phyloP scores from a whole-genome alignment of 257 asterid species.

The Ligustrum vulgare region DNA sequence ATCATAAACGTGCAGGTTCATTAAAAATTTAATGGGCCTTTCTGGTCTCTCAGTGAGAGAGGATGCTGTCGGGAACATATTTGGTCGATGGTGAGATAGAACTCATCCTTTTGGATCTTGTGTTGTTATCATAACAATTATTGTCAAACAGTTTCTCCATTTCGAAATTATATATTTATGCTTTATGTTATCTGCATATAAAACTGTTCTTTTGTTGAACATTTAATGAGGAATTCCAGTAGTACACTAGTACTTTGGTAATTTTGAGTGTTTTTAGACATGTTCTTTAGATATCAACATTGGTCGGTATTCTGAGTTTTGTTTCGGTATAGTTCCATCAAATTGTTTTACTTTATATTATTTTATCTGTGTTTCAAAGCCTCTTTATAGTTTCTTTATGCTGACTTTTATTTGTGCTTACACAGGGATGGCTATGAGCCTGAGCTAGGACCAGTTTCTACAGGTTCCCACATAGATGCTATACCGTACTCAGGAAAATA shows the following conservation, averaged over 20 bases:
- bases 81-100: constrained; percentile 81
- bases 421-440: constrained; percentile 75
- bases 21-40: constrained; percentile 66
- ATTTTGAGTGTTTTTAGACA: background rate
- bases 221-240: background rate
- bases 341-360: background rate
- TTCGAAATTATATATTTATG: background rate
- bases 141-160: background rate
- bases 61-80: constrained; percentile 92
- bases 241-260: background rate
- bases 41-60: constrained; percentile 81
- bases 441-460: constrained; percentile 72
- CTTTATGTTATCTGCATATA: background rate
- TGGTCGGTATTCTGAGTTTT: background rate
- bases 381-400: constrained; percentile 1
- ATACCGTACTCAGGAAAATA: constrained; percentile 95
- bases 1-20: constrained; percentile 52
- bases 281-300: background rate
- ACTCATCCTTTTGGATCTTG: constrained; percentile 2
- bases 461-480: constrained; percentile 94
- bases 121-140: background rate
- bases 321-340: background rate
- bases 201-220: background rate
- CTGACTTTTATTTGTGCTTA: constrained; percentile 5
- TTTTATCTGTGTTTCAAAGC: background rate